phyloP scores from a whole-genome alignment of 768 basidiomycete species.

The Stropharia rugosoannulata region DNA sequence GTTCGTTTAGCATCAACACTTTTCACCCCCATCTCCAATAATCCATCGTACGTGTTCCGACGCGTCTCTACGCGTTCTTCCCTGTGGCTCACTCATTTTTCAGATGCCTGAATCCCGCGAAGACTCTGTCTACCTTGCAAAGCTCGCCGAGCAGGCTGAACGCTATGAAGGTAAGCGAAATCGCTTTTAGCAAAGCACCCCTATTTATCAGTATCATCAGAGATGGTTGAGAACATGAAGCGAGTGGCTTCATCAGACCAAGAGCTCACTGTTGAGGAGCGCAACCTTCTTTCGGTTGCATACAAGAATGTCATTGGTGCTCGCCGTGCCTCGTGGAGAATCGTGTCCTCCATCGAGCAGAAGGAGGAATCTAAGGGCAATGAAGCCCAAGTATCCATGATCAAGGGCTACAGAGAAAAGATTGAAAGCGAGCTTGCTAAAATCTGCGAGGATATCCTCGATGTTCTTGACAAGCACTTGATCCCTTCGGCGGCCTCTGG shows the following conservation, averaged over 20 bases:
- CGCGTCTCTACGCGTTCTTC: conserved; percentile 32
- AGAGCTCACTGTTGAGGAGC: conserved; percentile 98
- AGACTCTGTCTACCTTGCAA: conserved; percentile 99
- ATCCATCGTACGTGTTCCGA: conserved; percentile 41
- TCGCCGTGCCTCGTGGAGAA: conserved; percentile 96
- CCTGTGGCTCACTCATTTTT: conserved; percentile 33
- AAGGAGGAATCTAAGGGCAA: conserved; percentile 99
- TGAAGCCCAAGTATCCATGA: conserved; percentile 93
- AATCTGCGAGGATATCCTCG: conserved; percentile 98
- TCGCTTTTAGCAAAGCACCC: conserved; percentile 10
- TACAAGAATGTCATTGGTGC: conserved; percentile 99
- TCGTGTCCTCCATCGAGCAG: conserved; percentile 97
- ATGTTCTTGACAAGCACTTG: conserved; percentile 96
- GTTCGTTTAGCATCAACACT: conserved; percentile 8
- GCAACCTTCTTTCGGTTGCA: conserved; percentile 95
- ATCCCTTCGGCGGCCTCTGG: conserved; percentile 95
- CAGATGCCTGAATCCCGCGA: conserved; percentile 88
- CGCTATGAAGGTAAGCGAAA: conserved; percentile 84
- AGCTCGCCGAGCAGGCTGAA: conserved; percentile 99
- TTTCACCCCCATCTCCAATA: conserved; percentile 18
- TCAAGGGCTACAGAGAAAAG: conserved; percentile 97
- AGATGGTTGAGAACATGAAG: conserved; percentile 99
- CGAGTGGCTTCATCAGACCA: conserved; percentile 95
- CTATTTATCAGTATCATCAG: conserved; percentile 32
- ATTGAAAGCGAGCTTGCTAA: conserved; percentile 95